Evolutionary conservation across 2,329 filamentous ascomycete species (phyloP).

Genomic region (Thielaviopsis cerberus): DNA sequence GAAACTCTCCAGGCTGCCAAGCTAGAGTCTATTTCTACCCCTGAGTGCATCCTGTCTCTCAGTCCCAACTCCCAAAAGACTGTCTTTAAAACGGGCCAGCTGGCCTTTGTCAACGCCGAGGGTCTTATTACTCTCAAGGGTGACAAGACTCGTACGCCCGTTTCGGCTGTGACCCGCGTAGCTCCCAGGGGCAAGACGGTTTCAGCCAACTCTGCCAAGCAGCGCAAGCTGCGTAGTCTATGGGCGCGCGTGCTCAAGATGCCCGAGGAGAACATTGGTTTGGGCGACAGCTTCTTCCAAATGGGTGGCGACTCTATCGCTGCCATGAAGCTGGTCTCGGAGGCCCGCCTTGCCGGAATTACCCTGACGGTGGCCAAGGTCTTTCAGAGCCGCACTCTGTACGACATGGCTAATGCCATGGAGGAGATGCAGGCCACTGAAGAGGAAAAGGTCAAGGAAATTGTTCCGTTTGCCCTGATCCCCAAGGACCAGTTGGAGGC

Average conservation of each 20-base stretch:
- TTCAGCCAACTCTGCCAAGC: constrained; percentile 23
- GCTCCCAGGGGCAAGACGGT: constrained; percentile 17
- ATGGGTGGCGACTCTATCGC: constrained; percentile 41
- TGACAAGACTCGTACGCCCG: constrained; percentile 11
- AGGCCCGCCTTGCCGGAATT: constrained; percentile 29
- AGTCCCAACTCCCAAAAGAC: constrained; percentile 11
- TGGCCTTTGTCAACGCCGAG: constrained; percentile 22
- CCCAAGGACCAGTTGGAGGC: not conserved
- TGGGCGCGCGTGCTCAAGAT: constrained; percentile 31
- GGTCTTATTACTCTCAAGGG: constrained; percentile 18
- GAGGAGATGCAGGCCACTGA: constrained; percentile 19
- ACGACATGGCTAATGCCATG: constrained; percentile 34
- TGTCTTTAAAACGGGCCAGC: constrained; percentile 23
- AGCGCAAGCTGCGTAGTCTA: constrained; percentile 25
- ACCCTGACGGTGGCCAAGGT: constrained; percentile 35
- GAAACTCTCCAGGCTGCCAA: constrained; percentile 16
- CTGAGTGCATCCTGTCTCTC: constrained; percentile 17
- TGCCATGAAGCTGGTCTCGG: constrained; percentile 42
- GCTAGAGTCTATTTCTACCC: constrained; percentile 16
- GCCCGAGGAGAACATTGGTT: constrained; percentile 27
- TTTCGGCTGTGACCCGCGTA: constrained; percentile 1
- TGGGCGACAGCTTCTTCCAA: constrained; percentile 41
- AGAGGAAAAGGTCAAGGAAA: constrained; percentile 11
- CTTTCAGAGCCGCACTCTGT: constrained; percentile 29
- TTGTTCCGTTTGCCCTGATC: constrained; percentile 30